These are phyloP conservation scores for Millerozyma miso DNA, from an alignment of 805 yeast species.

Conservation along the genomic window DNA sequence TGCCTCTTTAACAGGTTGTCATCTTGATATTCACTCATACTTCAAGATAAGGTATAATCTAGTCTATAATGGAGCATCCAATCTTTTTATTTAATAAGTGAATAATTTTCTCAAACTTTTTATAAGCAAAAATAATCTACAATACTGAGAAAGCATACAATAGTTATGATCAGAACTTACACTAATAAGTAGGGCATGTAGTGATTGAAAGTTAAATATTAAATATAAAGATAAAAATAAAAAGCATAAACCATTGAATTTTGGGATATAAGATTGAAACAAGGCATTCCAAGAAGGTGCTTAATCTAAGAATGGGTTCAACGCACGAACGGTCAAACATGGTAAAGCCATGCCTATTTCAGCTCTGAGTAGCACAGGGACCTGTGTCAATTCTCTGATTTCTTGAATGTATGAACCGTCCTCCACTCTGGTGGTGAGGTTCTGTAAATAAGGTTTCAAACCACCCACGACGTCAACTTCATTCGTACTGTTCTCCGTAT, in stretches of 20 bases:
- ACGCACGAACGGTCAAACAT: constrained; percentile 84
- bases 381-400: constrained; percentile 67
- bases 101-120: background rate
- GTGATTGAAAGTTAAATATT: background rate
- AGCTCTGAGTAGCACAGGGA: constrained; percentile 83
- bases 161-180: background rate
- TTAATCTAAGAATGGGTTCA: constrained; percentile 65
- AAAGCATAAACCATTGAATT: background rate
- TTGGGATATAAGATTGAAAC: background rate
- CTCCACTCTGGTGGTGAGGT: constrained; percentile 57
- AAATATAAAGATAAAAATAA: too few relatives aligned
- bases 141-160: background rate
- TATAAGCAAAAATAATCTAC: too few relatives aligned
- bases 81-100: background rate
- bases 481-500: constrained; percentile 7
- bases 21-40: background rate
- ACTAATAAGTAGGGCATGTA: too few relatives aligned
- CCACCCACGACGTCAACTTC: constrained; percentile 20
- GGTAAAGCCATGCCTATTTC: constrained; percentile 96
- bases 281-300: background rate
- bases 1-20: background rate
- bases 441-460: constrained; percentile 54
- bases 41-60: background rate
- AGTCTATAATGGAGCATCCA: background rate
- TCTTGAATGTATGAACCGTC: constrained; percentile 69